Percentiles rank a stretch among this genome's conserved stretches.
Conservation (phyloP, 352 stramenopile species). For the Globisporangium yorkense region DNA sequence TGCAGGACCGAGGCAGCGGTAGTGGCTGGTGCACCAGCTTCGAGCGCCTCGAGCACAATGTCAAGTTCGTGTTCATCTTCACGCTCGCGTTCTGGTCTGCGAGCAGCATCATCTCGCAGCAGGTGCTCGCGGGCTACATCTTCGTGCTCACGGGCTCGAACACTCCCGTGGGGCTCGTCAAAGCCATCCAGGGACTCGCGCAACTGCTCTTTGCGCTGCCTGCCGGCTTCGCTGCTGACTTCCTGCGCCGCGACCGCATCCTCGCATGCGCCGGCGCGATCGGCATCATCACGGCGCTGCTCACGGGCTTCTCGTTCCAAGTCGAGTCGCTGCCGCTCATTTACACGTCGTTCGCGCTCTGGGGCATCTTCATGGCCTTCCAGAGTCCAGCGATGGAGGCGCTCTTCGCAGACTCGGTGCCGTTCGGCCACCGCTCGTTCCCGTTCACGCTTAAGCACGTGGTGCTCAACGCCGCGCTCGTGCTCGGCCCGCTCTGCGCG, state of each 20-base stretch:
- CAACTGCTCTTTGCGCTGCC: conserved; percentile 51
- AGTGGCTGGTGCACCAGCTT: neutral
- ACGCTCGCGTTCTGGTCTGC: conserved; percentile 56
- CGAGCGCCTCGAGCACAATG: conserved; percentile 48
- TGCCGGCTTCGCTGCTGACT: conserved; percentile 50
- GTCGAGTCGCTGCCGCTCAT: conserved; percentile 38
- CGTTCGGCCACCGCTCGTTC: conserved; percentile 49
- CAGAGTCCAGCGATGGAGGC: conserved; percentile 72
- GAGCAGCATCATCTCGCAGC: conserved; percentile 53
- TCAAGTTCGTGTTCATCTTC: conserved; percentile 69
- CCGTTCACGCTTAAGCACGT: conserved; percentile 77
- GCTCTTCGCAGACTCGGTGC: conserved; percentile 82
- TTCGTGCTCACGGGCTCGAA: conserved; percentile 51
- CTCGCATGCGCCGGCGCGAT: conserved; percentile 31
- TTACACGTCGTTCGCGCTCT: conserved; percentile 63
- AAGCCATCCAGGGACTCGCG: conserved; percentile 40
- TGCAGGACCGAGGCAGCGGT: too few species aligned
- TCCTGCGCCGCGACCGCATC: conserved; percentile 44
- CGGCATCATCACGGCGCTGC: conserved; percentile 27
- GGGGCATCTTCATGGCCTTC: conserved; percentile 75
- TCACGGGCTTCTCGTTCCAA: conserved; percentile 42
- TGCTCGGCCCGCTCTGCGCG: conserved; percentile 47
- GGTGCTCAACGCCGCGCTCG: conserved; percentile 41
- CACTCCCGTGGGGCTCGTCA: conserved; percentile 31
- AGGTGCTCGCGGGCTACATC: conserved; percentile 54